A percentile compares a stretch with the other conserved stretches of the same genome.
Conservation (phyloP, 495 filamentous ascomycete genomes). For the Staphylotrichum tortipilum region DNA sequence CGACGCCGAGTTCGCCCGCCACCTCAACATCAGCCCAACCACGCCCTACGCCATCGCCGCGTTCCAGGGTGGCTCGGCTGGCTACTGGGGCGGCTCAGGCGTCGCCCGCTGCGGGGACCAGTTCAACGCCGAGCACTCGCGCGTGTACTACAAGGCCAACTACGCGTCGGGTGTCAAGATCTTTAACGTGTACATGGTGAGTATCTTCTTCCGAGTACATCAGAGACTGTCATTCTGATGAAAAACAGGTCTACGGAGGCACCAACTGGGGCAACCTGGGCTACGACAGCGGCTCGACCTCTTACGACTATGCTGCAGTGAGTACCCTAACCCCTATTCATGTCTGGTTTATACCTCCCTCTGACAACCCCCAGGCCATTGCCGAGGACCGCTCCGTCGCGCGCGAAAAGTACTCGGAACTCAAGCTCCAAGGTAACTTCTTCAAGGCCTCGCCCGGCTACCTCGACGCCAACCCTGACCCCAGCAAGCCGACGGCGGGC, state of each 20-base stretch:
- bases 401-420: constrained; percentile 70
- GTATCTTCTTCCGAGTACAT: too few species aligned
- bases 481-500: constrained; percentile 18
- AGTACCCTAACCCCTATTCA: neutral
- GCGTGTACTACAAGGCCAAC: constrained; percentile 76
- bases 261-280: constrained; percentile 83
- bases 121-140: constrained; percentile 60
- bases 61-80: constrained; percentile 13
- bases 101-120: constrained; percentile 56
- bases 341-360: neutral
- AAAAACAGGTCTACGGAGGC: constrained; percentile 52
- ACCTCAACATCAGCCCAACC: constrained; percentile 30
- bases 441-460: constrained; percentile 60
- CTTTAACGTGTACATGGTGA: constrained; percentile 54
- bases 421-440: constrained; percentile 69
- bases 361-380: constrained; percentile 49
- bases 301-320: constrained; percentile 61
- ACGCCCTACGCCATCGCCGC: constrained; percentile 64
- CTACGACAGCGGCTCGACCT: constrained; percentile 62
- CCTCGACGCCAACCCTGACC: constrained; percentile 44
- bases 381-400: constrained; percentile 53
- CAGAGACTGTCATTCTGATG: constrained; percentile 1
- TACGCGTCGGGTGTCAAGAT: constrained; percentile 47
- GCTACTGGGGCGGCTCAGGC: constrained; percentile 66
- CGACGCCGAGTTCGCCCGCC: constrained; percentile 25